Evolutionary conservation across 805 yeast species (phyloP), one percentile per base, ranked within the genome.

Genomic region (Wickerhamomyces bisporus): DNA sequence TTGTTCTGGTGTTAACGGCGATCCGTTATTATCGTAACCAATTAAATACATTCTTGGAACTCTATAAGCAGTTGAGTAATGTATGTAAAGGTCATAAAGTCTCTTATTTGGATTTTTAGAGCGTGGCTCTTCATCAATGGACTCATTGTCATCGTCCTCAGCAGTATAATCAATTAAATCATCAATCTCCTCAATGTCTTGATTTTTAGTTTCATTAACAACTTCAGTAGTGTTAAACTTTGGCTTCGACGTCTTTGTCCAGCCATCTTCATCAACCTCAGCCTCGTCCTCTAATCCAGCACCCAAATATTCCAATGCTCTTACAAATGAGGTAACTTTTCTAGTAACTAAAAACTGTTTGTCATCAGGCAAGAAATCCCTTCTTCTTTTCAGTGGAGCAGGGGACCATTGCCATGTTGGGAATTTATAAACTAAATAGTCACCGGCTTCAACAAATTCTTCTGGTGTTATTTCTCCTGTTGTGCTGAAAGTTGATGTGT

Each of bases 401-500:
- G 76, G 65, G 3, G 77, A 65, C 98, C 98, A 93, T 44, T 79
- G 78, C 98, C 98, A 93, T 1, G 98, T 93, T 3, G 98, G 98
- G 58, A 93, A 93, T 68, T 83, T 86, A 61, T 79, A 81, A 24
- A 81, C 89, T 41, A 93, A 65, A 60, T 87, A 93, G 59, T 93
- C 97, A 17, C 98, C 98, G 3, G 98, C 97, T 39, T 68, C 69
- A 9, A 88, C 91, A 63, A 93, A 93, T 60, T 93, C 98, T 38
- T 86, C 95, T 1, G 98, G 98, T 1, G 96, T 86, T 36, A 93
- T 81, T 58, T 91, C 93, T 4, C 98, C 98, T 0, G 96, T 85
- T 34, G 71, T 64, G 39, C 78, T 70, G 64, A 88, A 93, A 14
- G 93, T 86, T 19, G 97, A 88, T n/a, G 68, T 75, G 60, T 89